These are phyloP conservation scores for Melanopsichium pennsylvanicum DNA, from an alignment of 1,284 basidiomycete genomes.

Conservation along the genomic window DNA sequence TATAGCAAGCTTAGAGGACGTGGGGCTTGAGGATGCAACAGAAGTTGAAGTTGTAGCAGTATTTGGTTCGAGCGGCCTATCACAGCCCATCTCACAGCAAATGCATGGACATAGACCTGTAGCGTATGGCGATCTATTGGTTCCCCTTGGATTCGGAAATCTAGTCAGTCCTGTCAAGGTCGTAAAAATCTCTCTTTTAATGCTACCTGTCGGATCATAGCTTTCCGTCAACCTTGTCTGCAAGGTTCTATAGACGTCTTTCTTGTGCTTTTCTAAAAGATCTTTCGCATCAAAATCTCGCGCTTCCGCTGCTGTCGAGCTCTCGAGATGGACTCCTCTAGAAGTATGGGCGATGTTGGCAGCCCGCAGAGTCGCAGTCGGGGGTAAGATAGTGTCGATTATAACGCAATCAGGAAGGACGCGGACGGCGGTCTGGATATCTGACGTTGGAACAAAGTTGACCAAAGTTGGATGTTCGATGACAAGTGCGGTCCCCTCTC, in stretches of 20 bases:
- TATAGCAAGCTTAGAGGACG: background rate
- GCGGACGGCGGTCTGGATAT: slow-evolving; percentile 50
- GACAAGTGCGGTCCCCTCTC: slow-evolving; percentile 22
- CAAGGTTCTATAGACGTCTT: slow-evolving; percentile 4
- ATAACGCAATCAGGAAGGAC: slow-evolving; percentile 38
- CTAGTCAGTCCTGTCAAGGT: slow-evolving; percentile 21
- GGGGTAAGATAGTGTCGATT: slow-evolving; percentile 53
- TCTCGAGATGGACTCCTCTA: no score
- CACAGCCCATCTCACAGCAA: slow-evolving; percentile 28
- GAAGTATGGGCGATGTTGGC: background rate
- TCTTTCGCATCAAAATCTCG: background rate
- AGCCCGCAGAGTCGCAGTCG: slow-evolving; percentile 16
- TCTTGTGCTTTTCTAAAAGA: slow-evolving; percentile 11
- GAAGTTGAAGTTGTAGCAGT: background rate
- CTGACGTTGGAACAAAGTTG: slow-evolving; percentile 47
- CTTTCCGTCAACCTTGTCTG: slow-evolving; percentile 4
- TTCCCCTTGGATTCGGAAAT: slow-evolving; percentile 23
- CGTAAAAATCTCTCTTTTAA: slow-evolving; percentile 19
- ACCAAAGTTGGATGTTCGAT: slow-evolving; percentile 31
- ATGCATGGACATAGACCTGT: slow-evolving; percentile 27
- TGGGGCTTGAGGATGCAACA: background rate
- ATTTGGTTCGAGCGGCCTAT: slow-evolving; percentile 3
- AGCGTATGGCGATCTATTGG: background rate
- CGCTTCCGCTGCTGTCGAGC: background rate
- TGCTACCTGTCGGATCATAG: slow-evolving; percentile 28